Percentiles rank a stretch among this genome's conserved stretches.
These are phyloP conservation scores for Moesziomyces sp. DNA, from an alignment of 1,284 basidiomycete genomes.

Conservation along the genomic window DNA sequence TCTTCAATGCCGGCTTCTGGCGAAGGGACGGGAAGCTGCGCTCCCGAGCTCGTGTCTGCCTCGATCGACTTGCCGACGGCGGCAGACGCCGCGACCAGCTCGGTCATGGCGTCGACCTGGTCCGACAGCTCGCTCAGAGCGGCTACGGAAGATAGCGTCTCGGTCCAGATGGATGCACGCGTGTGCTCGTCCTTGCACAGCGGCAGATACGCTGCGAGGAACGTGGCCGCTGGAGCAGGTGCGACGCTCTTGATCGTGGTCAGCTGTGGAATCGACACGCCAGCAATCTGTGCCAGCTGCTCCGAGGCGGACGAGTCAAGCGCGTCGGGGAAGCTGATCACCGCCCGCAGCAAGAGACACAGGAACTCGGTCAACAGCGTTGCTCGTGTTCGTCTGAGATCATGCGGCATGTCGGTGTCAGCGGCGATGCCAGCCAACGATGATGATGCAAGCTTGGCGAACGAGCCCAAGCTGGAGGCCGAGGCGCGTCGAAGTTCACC, in stretches of 20 bases:
- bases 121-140: conserved; percentile 19
- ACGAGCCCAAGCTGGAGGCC: conserved; percentile 13
- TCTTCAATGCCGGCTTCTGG: conserved; percentile 36
- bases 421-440: conserved; percentile 9
- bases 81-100: conserved; percentile 33
- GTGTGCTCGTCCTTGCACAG: conserved; percentile 12
- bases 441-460: conserved; percentile 15
- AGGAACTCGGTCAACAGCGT: conserved; percentile 33
- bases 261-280: conserved; percentile 26
- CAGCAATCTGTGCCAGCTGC: conserved; percentile 16
- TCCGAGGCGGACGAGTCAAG: conserved; percentile 10
- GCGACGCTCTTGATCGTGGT: conserved; percentile 19
- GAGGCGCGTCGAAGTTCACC: conserved; percentile 11
- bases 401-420: background rate
- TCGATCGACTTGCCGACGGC: conserved; percentile 12
- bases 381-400: conserved; percentile 14
- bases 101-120: conserved; percentile 40
- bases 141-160: conserved; percentile 38
- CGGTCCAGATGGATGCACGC: conserved; percentile 37
- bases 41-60: background rate
- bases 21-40: conserved; percentile 18
- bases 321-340: conserved; percentile 21
- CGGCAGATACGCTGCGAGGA: conserved; percentile 37
- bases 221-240: conserved; percentile 22
- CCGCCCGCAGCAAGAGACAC: conserved; percentile 18